Evolutionary conservation across 2,329 filamentous ascomycete genomes (phyloP).

Genomic region (Cladosporium sp.): DNA sequence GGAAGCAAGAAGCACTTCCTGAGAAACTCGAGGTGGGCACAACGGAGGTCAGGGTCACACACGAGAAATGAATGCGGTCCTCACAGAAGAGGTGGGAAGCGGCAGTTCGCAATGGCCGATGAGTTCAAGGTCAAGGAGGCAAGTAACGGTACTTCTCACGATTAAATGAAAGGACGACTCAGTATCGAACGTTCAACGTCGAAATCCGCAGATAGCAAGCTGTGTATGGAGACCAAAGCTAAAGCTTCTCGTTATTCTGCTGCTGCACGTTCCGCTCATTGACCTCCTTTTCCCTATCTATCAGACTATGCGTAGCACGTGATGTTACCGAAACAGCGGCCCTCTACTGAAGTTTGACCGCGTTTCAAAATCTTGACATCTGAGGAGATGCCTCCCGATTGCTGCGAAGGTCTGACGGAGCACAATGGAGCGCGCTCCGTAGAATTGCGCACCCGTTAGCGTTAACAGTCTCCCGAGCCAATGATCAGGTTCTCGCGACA

Average conservation of each 20-base stretch:
- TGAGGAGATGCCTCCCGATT: too few relatives aligned
- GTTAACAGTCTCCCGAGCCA: background rate
- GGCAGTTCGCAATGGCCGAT: background rate
- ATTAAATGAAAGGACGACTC: background rate
- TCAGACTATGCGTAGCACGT: too few relatives aligned
- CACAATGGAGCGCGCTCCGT: background rate
- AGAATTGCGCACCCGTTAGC: constrained; percentile 1
- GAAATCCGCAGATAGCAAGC: background rate
- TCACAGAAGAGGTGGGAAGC: background rate
- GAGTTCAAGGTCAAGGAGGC: background rate
- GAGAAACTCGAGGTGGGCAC: background rate
- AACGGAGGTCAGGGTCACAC: constrained; percentile 4
- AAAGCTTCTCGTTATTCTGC: too few relatives aligned
- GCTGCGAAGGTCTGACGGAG: too few relatives aligned
- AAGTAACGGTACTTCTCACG: constrained; percentile 1
- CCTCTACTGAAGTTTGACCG: too few relatives aligned
- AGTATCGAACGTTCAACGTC: background rate
- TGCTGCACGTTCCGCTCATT: too few relatives aligned
- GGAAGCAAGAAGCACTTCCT: constrained; percentile 4
- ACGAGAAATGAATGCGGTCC: background rate
- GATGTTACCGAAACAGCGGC: too few relatives aligned
- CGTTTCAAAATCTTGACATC: too few relatives aligned
- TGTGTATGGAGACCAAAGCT: background rate
- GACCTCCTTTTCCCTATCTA: too few relatives aligned
- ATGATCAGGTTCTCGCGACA: background rate